A percentile compares a stretch with the other conserved stretches of the same genome.
Conservation (phyloP, 352 stramenopile species). For the Saprolegnia diclina region DNA sequence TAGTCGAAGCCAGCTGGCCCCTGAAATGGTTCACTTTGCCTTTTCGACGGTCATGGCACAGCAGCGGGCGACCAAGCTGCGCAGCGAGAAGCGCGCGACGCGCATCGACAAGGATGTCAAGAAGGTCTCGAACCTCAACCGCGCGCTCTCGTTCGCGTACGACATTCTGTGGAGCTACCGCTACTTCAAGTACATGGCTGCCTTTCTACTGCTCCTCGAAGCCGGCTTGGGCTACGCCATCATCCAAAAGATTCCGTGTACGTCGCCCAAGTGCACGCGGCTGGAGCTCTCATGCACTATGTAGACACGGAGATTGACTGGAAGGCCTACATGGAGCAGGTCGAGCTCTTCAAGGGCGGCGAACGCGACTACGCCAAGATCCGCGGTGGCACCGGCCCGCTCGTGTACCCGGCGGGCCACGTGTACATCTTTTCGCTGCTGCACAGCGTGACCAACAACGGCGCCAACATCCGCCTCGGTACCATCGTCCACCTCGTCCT, state of each 20-base stretch:
- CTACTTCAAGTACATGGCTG: slow-evolving; percentile 65
- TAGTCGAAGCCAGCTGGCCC: too few relatives aligned
- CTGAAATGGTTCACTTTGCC: background rate
- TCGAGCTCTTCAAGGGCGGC: slow-evolving; percentile 87
- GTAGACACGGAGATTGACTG: slow-evolving; percentile 99
- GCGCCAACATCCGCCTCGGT: slow-evolving; percentile 70
- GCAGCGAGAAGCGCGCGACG: slow-evolving; percentile 43
- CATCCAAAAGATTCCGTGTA: slow-evolving; percentile 76
- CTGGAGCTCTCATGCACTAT: background rate
- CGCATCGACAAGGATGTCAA: slow-evolving; percentile 85
- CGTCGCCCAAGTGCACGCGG: slow-evolving; percentile 16
- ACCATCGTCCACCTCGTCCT: slow-evolving; percentile 12
- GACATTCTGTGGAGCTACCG: slow-evolving; percentile 85
- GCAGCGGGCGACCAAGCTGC: slow-evolving; percentile 1
- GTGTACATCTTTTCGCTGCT: slow-evolving; percentile 95
- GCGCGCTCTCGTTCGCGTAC: slow-evolving; percentile 66
- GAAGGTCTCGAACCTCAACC: slow-evolving; percentile 62
- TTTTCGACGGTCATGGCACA: background rate
- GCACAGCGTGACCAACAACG: slow-evolving; percentile 84
- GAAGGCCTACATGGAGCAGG: slow-evolving; percentile 99
- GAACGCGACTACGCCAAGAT: slow-evolving; percentile 96
- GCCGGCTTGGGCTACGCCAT: slow-evolving; percentile 62
- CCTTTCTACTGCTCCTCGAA: slow-evolving; percentile 49
- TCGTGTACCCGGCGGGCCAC: slow-evolving; percentile 98
- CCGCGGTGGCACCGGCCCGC: slow-evolving; percentile 91